phyloP scores from a whole-genome alignment of 2,329 filamentous ascomycete genomes.

The Ophiostoma montium region DNA sequence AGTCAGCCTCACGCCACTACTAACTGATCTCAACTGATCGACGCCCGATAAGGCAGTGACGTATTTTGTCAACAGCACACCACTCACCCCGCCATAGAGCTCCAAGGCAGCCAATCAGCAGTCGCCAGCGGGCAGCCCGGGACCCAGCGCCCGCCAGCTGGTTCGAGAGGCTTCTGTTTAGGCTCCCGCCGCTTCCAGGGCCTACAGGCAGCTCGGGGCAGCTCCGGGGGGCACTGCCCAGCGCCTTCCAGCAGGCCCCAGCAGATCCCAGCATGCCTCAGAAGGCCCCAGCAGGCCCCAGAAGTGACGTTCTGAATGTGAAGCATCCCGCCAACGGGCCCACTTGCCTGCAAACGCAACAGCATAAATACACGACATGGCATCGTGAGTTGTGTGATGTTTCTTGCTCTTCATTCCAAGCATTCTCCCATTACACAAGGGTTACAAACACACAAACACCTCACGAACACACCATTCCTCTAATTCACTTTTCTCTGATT shows the following conservation, averaged over 20 bases:
- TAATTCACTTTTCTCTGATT: too few relatives aligned
- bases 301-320: neutral
- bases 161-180: constrained; percentile 12
- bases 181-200: neutral
- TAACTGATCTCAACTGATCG: neutral
- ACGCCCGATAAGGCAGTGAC: neutral
- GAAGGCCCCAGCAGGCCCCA: neutral
- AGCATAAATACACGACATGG: constrained; percentile 5
- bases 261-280: neutral
- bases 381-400: neutral
- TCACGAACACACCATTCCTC: too few relatives aligned
- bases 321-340: constrained; percentile 1
- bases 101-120: neutral
- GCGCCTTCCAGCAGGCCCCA: neutral
- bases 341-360: neutral
- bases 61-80: neutral
- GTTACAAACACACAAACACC: too few relatives aligned
- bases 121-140: neutral
- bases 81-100: neutral
- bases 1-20: neutral
- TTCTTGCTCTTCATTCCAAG: neutral
- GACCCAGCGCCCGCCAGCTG: neutral
- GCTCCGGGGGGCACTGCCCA: neutral
- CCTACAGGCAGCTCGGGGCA: neutral
- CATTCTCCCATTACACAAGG: too few relatives aligned